Evolutionary conservation across 2,329 filamentous ascomycete species (phyloP), one percentile per base, ranked within the genome.

Genomic region (Phaeoacremonium minimum): DNA sequence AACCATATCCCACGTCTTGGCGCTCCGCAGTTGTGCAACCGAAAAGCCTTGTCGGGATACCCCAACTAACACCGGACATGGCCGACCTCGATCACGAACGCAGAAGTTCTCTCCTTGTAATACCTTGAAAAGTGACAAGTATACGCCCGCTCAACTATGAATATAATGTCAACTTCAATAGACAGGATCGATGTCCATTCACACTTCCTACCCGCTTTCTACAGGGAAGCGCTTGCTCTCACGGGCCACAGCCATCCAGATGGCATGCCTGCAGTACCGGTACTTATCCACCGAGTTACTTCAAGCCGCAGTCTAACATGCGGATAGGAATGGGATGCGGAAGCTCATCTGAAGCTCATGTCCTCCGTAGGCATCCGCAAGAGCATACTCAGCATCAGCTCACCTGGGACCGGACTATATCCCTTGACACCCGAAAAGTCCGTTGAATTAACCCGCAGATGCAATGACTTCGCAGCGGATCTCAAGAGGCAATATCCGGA

Each of bases 321-420:
- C 19, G 18, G 18, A 8, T 28, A 53, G 60, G 46, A 51, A 36
- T 77, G 74, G 73, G 64, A 55, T 29, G 42, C 53, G 11, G 56
- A 66, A 38, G 45, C 47, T 13, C 72, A 78, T 42, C 58, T 77
- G 4, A 51, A 55, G 1, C 56, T 77, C 45, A 78, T 79, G 73
- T 47, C 64, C 30, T 48, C 56, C 1, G 48, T 64, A 40, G 64
- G 67, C 42, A 72, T 80, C 40, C 52, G 52, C 6, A 73, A 67
- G 46, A 71, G 71, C 9, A 69, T 78, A 22, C 53, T 80, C 9
- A 75, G 69, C 46, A 68, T 79, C 48, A 71, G 66, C 5, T 67
- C 68, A 0, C 75, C 75, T 0, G 75, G 73, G 12, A 71, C 66
- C 0, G n/a, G n/a, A n/a, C n/a, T n/a, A n/a, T n/a, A n/a, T n/a